Percentiles rank a stretch among this genome's conserved stretches.
Conservation (phyloP, 805 yeast genomes). For the Candida ipomoeae region DNA sequence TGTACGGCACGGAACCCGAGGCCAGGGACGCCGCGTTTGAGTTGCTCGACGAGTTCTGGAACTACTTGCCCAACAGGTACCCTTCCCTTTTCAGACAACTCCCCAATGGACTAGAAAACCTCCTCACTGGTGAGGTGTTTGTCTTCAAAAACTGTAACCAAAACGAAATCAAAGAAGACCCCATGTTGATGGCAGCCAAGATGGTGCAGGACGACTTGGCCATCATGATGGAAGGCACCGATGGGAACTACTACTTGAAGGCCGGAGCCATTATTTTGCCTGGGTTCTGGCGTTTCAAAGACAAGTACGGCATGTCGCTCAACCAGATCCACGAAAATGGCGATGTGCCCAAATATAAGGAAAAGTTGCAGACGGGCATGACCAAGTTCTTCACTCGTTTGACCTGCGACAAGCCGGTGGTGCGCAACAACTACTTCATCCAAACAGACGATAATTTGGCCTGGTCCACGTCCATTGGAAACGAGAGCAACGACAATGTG, state of each 20-base stretch:
- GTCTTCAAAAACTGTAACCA: conserved; percentile 20
- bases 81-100: conserved; percentile 50
- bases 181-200: conserved; percentile 54
- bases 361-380: conserved; percentile 58
- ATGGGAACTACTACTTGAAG: conserved; percentile 54
- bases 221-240: conserved; percentile 55
- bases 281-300: conserved; percentile 66
- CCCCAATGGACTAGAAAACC: conserved; percentile 44
- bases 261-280: conserved; percentile 64
- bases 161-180: conserved; percentile 38
- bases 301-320: conserved; percentile 54
- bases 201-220: conserved; percentile 67
- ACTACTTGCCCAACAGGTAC: conserved; percentile 53
- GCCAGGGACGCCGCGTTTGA: conserved; percentile 56
- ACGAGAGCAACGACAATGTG: conserved; percentile 44
- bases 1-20: conserved; percentile 48
- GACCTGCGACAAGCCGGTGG: conserved; percentile 60
- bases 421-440: conserved; percentile 60
- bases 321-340: conserved; percentile 60
- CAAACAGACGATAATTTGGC: conserved; percentile 61
- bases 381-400: conserved; percentile 58
- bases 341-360: conserved; percentile 62
- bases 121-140: conserved; percentile 51
- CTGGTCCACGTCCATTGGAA: conserved; percentile 64
- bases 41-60: conserved; percentile 48